Evolutionary conservation across 108 stramenopile genomes (phyloP), one percentile per base, ranked within the genome.

Genomic region (Aurantiochytrium sp.): DNA sequence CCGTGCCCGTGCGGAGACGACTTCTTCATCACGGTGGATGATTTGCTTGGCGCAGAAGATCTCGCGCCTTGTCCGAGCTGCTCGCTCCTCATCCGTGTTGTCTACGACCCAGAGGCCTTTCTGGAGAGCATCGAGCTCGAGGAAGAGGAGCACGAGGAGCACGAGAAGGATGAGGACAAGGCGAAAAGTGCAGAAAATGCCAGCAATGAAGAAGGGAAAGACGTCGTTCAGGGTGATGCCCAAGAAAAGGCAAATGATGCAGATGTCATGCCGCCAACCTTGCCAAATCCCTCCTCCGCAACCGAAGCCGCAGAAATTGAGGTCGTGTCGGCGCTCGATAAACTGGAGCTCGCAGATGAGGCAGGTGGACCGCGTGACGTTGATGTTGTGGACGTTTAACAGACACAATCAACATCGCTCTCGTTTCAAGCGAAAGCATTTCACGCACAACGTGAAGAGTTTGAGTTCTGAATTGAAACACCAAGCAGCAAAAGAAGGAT

Each of bases 61-160:
- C 76, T 83, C 6, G 76, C 76, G n/a, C 76, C 76, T 43, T 83
- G 76, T 4, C 76, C 76, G 12, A 83, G 76, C 76, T 83, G 76
- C 76, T 83, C 76, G 51, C 76, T 83, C 6, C 51, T 83, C 49
- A 53, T 83, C 49, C 76, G 76, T 16, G 76, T 83, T 18, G 28
- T 83, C 10, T 83, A 83, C 23, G 76, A 83, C 1, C 76, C 76
- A 0, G 51, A 83, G 51, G 76, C 44, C 16, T 83, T 83, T 23
- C 76, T 83, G 19, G 76, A 47, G 49, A 83, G 51, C 25, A 12
- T 83, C 12, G 51, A 55, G 28, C 76, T 83, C 49, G 76, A 83
- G 51, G 51, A 83, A 12, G 45, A 47, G 18, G 76, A 83, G 4
- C 16, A 53, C 49, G 28, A 83, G 76, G 49, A 23, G 35, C 16